Conservation (phyloP, 169 alveolate genomes). For the Cryptosporidium ubiquitum region DNA sequence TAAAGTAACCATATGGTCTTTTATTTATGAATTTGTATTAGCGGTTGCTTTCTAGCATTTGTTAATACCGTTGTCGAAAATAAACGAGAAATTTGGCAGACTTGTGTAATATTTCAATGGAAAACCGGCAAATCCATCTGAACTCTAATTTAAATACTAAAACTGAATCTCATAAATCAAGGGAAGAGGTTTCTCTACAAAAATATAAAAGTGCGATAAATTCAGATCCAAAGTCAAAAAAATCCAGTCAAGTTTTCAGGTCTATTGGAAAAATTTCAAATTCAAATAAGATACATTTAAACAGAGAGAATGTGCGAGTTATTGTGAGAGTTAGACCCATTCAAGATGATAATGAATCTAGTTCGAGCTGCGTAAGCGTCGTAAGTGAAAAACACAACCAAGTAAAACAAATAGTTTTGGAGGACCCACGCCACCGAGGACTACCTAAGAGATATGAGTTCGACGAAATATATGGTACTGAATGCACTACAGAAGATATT, state of each 20-base stretch:
- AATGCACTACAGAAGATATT: constrained; percentile 19
- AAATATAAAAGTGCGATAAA: neutral
- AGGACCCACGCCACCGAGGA: constrained; percentile 76
- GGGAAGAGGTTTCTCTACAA: neutral
- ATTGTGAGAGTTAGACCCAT: constrained; percentile 49
- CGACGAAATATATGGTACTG: constrained; percentile 59
- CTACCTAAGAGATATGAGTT: constrained; percentile 72
- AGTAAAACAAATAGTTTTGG: constrained; percentile 50
- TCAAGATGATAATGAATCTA: constrained; percentile 24
- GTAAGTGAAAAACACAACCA: neutral
- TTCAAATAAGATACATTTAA: constrained; percentile 59
- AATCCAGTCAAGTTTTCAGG: neutral
- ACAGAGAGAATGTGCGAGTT: constrained; percentile 67
- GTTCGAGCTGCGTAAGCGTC: constrained; percentile 3
- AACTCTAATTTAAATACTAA: neutral
- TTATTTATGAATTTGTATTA: neutral
- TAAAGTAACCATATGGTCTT: neutral
- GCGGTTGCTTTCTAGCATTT: neutral
- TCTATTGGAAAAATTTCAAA: neutral
- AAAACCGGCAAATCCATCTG: constrained; percentile 2
- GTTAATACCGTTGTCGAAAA: neutral
- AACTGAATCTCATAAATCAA: neutral
- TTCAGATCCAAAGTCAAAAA: neutral
- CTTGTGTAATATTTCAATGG: neutral
- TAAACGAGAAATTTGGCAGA: neutral